Conservation (phyloP, 2,329 filamentous ascomycete genomes). For the Phialophora tarda region DNA sequence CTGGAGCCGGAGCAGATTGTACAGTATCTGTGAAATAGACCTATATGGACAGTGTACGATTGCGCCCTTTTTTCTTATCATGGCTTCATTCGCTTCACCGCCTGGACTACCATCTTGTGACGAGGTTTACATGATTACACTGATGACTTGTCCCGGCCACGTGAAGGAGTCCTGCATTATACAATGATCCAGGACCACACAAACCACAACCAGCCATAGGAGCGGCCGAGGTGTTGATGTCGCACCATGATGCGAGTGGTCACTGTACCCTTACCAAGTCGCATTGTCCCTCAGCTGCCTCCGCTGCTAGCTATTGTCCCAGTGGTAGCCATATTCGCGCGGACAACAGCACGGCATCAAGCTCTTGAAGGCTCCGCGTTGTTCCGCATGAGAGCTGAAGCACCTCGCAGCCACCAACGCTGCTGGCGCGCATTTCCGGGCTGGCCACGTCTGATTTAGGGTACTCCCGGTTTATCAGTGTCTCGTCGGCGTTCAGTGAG, state of each 20-base stretch:
- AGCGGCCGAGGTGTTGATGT: not conserved
- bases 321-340: not conserved
- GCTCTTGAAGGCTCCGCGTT: not conserved
- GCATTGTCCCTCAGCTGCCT: not conserved
- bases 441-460: not conserved
- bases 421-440: not conserved
- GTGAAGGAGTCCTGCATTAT: not conserved
- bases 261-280: not conserved
- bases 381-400: not conserved
- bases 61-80: not conserved
- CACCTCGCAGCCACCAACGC: not conserved
- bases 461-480: not conserved
- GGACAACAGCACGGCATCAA: not conserved
- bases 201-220: too few relatives aligned
- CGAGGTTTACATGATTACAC: not conserved
- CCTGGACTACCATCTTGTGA: not conserved
- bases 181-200: not conserved
- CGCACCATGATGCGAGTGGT: not conserved
- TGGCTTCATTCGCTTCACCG: too few relatives aligned
- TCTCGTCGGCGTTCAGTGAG: not conserved
- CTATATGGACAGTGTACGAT: not conserved
- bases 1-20: slow-evolving; percentile 16
- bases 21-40: slow-evolving; percentile 9
- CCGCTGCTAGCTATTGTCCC: not conserved
- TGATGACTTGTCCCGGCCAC: not conserved